Conservation (phyloP, 441 rosid genomes). For the Macaranga tanarius region DNA sequence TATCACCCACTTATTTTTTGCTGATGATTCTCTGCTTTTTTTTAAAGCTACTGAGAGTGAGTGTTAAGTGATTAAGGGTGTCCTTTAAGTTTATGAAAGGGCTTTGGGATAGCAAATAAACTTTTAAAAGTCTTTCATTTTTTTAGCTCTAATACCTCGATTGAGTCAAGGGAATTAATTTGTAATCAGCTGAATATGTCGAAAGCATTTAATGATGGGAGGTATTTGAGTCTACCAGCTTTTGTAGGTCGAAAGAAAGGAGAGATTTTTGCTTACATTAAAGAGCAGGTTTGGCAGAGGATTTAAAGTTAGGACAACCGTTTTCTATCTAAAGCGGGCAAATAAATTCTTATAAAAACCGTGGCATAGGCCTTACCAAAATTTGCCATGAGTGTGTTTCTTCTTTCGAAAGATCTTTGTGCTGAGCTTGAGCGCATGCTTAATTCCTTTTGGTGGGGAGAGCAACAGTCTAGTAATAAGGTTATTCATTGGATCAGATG, state of each 20-base stretch:
- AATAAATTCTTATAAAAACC: background rate
- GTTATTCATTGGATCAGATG: too few relatives aligned
- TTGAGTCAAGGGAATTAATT: rapidly evolving
- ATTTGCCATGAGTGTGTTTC: background rate
- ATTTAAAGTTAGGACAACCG: background rate
- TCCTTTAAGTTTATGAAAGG: too few relatives aligned
- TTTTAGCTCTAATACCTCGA: background rate
- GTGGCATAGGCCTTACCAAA: background rate
- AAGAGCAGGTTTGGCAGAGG: too few relatives aligned
- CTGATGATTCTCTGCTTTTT: too few relatives aligned
- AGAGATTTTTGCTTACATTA: background rate
- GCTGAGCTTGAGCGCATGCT: background rate
- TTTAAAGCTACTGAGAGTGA: background rate
- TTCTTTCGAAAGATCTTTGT: background rate
- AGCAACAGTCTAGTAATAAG: too few relatives aligned
- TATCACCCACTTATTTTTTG: background rate
- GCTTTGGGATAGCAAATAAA: background rate
- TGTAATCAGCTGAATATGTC: background rate
- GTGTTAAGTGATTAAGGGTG: background rate
- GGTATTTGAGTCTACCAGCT: background rate
- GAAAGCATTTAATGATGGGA: background rate
- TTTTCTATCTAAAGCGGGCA: background rate
- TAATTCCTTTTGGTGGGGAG: too few relatives aligned
- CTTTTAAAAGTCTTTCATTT: too few relatives aligned
- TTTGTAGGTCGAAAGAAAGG: too few relatives aligned